Evolutionary conservation across 2,329 filamentous ascomycete genomes (phyloP), one percentile per base, ranked within the genome.

Genomic region (Fusarium citri): DNA sequence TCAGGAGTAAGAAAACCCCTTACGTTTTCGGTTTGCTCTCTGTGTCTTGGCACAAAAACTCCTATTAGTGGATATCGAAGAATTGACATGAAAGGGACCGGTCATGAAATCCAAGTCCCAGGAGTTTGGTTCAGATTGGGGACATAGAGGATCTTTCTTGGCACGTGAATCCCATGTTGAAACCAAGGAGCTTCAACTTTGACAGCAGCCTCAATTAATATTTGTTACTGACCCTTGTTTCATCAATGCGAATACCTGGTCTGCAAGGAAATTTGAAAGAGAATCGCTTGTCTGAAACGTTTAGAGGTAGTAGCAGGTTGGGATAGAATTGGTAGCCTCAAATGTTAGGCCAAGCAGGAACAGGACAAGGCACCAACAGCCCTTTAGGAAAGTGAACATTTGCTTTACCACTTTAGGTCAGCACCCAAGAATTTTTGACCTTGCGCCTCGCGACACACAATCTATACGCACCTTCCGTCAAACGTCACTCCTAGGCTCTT

Each of bases 341-440:
- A 0, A 50, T 41, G 1, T 20, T 51, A 71, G 68, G 64, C 64
- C 41, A 7, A 59, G n/a, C 5, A 16, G 48, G 41, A 42, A 46
- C 26, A 31, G 26, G 10, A 5, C 16, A 30, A 66, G 54, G 54
- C 61, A 67, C 26, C 49, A 45, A 50, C 28, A 11, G 31, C 40
- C 53, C 47, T 43, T 10, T 64, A 20, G 45, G 51, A 58, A 64
- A 64, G 59, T 64, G 57, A 26, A 43, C 43, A 43, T 43, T 55
- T 53, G 43, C 46, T 56, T 56, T 41, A 64, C 34, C 34, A 51
- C 53, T 64, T 74, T 75, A 72, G 71, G 69, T 72, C 69, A 74
- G 57, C 69, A 67, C 72, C 69, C 62, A 69, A 71, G 51, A 71
- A 71, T 66, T 75, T 74, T 74, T 71, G 66, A 58, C 66, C 68